These are phyloP conservation scores for Nemania serpens DNA, from an alignment of 2,329 filamentous ascomycete genomes.

Conservation along the genomic window DNA sequence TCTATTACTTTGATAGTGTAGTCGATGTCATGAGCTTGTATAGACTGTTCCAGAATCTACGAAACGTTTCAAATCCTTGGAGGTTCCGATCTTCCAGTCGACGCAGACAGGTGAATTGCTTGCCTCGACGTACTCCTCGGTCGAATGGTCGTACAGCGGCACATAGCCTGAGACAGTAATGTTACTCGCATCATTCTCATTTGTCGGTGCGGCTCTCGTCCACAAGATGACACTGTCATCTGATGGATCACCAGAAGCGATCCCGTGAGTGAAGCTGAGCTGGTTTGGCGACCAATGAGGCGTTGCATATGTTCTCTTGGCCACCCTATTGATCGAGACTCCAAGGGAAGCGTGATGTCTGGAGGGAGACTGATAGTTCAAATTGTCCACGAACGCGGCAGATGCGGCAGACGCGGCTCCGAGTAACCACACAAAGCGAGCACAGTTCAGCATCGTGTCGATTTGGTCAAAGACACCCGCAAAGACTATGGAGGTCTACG, in stretches of 20 bases:
- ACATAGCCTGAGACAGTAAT: conserved; percentile 47
- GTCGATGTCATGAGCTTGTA: conserved; percentile 74
- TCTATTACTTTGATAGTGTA: conserved; percentile 69
- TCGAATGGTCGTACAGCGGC: conserved; percentile 50
- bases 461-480: neutral
- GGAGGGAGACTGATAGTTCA: conserved; percentile 66
- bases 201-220: conserved; percentile 49
- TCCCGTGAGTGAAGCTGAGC: conserved; percentile 65
- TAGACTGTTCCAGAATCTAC: conserved; percentile 64
- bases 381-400: conserved; percentile 47
- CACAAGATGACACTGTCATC: conserved; percentile 60
- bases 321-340: conserved; percentile 61
- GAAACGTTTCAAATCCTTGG: conserved; percentile 47
- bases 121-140: conserved; percentile 49
- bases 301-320: conserved; percentile 56
- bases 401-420: conserved; percentile 21
- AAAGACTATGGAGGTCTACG: neutral
- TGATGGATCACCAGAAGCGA: conserved; percentile 53
- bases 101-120: conserved; percentile 69
- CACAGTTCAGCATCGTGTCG: conserved; percentile 26
- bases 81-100: conserved; percentile 63
- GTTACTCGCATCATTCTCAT: conserved; percentile 53
- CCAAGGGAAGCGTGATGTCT: conserved; percentile 62
- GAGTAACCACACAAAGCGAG: conserved; percentile 19
- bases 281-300: conserved; percentile 50